Base-by-base conservation (phyloP, 1,139 yeast species). In the Yamadazyma conglobata region DNA sequence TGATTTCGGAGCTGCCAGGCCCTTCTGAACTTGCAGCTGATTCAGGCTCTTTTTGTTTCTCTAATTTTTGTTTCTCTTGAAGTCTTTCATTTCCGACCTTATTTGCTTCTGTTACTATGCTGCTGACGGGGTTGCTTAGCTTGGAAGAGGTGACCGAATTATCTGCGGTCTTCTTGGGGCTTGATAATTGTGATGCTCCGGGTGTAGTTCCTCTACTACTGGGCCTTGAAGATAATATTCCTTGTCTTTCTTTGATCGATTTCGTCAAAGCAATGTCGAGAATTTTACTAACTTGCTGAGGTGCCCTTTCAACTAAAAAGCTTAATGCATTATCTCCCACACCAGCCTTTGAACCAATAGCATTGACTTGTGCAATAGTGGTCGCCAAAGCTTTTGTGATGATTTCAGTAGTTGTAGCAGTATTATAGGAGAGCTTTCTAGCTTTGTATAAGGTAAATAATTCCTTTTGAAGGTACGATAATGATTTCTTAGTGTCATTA, bases 371-470 rank as follows among this genome's bases (percentile, higher is more conserved):
- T 2, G 95, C 89, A 40, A 88, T 87, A 0, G 96, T 89, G 60
- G 89, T 84, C 3, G 96, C 95, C 44, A 88, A 68, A 0, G 96
- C 96, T 47, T 84, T 88, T n/a, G 96, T 87, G 44, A 88, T 69
- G 34, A 87, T 77, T 37, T 79, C 85, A 0, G 91, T 82, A 23
- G 87, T 82, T 2, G 84, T 77, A 19, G 78, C 82, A 28, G 83
- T 80, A 40, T 79, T 81, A 40, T 79, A 76, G 2, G 70, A 52
- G 42, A 82, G 70, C 40, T 77, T 79, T 38, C 88, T 64, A 32
- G 83, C 82, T 48, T 79, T 81, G 25, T 87, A 82, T 29, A 83
- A 60, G 4, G 75, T 68, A 42, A 81, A 77, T 22, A 83, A 58
- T 50, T 83, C 91, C 39, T 80, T 81, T 52, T 83, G 88, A 33